Evolutionary conservation across 176 grass and related monocot genomes (phyloP), one percentile per base, ranked within the genome.

Genomic region (Guadua angustifolia): DNA sequence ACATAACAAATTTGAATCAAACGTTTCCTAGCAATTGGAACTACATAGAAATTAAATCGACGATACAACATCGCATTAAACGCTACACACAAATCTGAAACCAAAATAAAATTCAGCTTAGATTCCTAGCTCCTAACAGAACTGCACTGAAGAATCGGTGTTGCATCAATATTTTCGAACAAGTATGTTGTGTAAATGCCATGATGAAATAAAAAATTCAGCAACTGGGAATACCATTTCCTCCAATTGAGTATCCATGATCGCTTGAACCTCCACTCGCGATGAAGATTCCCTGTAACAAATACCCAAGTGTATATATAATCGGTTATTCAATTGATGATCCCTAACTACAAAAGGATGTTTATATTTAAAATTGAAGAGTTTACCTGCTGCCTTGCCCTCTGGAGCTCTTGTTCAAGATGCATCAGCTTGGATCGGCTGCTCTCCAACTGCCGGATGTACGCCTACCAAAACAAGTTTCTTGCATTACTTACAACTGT

Each of bases 391-490:
- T 99, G 93, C 61, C 93, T 88, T 64, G 96, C 96, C 84, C 96
- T 88, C 33, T 94, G 85, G 45, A 99, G 91, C 77, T 95, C 93
- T 87, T 99, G 89, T 88, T 99, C 96, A 43, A 99, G 93, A 6
- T 95, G 91, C 16, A 38, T 60, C 69, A 99, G 86, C 86, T 95
- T 99, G 43, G 88, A 49, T 13, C 89, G 84, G 89, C 96, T 92
- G 62, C n/a, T 94, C 47, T 99, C 96, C 80, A 95, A 25, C 84
- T 99, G 89, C 66, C 84, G 86, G 66, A 99, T 80, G 84, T 99
- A 99, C 4, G 93, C 93, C 96, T 99, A 44, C 45, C 87, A 21
- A 65, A 74, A 81, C 13, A 32, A 71, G 21, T 35, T 14, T 22
- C 6, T 26, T 5, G 22, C 66, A 15, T 39, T 5, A 25, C 43